phyloP scores from a whole-genome alignment of 1,284 basidiomycete genomes.

The Moesziomyces aphidis region DNA sequence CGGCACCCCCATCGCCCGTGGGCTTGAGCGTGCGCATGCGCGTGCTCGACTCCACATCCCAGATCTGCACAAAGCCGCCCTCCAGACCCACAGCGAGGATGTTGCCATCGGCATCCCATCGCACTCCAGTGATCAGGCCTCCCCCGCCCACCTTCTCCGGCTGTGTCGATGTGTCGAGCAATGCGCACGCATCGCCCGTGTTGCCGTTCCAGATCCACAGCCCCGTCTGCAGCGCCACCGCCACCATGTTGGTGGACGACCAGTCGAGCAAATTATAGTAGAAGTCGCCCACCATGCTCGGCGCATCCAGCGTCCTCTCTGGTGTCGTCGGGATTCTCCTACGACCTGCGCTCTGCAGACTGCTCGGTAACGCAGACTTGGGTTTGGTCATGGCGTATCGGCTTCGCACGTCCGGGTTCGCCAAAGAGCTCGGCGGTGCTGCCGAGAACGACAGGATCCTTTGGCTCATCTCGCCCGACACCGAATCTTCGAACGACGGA shows the following conservation, averaged over 20 bases:
- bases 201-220: slow-evolving; percentile 83
- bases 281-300: slow-evolving; percentile 94
- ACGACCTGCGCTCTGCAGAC: slow-evolving; percentile 70
- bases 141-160: slow-evolving; percentile 64
- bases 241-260: slow-evolving; percentile 80
- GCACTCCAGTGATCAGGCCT: slow-evolving; percentile 77
- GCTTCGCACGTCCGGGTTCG: slow-evolving; percentile 65
- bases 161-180: slow-evolving; percentile 69
- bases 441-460: slow-evolving; percentile 70
- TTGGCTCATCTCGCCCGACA: slow-evolving; percentile 67
- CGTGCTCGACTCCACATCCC: slow-evolving; percentile 85
- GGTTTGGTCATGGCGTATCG: slow-evolving; percentile 58
- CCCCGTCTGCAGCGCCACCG: slow-evolving; percentile 59
- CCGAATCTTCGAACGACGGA: slow-evolving; percentile 57
- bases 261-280: slow-evolving; percentile 95
- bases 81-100: slow-evolving; percentile 89
- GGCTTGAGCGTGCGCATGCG: slow-evolving; percentile 78
- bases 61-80: slow-evolving; percentile 90
- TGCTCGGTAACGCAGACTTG: slow-evolving; percentile 60
- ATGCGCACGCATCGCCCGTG: slow-evolving; percentile 80
- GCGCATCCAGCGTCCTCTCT: slow-evolving; percentile 92
- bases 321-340: slow-evolving; percentile 85
- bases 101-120: slow-evolving; percentile 87
- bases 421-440: slow-evolving; percentile 67
- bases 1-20: slow-evolving; percentile 59